Evolutionary conservation across 2,329 filamentous ascomycete genomes (phyloP), one percentile per base, ranked within the genome.

Genomic region (Ascocoryne sarcoides): DNA sequence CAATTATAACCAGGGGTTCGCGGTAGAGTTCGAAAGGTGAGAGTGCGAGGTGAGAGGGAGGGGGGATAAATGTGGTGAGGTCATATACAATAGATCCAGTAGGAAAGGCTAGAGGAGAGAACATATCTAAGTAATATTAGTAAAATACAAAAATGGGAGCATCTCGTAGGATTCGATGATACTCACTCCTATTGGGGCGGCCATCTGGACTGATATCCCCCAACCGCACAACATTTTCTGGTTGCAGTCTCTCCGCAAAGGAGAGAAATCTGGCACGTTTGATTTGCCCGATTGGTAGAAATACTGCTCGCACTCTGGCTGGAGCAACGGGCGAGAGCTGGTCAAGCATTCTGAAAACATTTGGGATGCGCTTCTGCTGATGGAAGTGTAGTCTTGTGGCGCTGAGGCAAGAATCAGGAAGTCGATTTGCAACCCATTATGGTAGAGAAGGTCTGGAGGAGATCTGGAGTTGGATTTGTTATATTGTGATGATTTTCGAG

Each of bases 21-120:
- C 89, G 76, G 61, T 86, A 94, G 32, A 90, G 69, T 60, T 98
- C 92, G 67, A 95, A 95, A 1, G 92, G 89, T 28, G 83, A 83
- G 30, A 94, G 66, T 15, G 85, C 75, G 32, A 86, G 69, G 58
- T 94, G 86, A 21, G 85, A 86, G 21, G 79, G 73, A n/a, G 84
- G 79, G 17, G 87, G 83, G 40, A 83, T 70, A 55, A 87, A 82
- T 45, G 84, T 87, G 43, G 84, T 80, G 47, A 95, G 74, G 60
- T 95, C 84, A 70, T 92, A 95, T 54, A 95, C 73, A 46, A 96
- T 82, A 56, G 81, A 79, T 45, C 90, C 90, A 52, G 80, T 76
- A 9, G 87, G 88, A 62, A 92, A 95, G 10, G 84, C 85, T 55
- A 92, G 68, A 30, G 90, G 90, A 43, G 87, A 94, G 65, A 96